These are phyloP conservation scores for Linnemannia exigua DNA, from an alignment of 192 early-diverging fungal genomes.

Conservation along the genomic window DNA sequence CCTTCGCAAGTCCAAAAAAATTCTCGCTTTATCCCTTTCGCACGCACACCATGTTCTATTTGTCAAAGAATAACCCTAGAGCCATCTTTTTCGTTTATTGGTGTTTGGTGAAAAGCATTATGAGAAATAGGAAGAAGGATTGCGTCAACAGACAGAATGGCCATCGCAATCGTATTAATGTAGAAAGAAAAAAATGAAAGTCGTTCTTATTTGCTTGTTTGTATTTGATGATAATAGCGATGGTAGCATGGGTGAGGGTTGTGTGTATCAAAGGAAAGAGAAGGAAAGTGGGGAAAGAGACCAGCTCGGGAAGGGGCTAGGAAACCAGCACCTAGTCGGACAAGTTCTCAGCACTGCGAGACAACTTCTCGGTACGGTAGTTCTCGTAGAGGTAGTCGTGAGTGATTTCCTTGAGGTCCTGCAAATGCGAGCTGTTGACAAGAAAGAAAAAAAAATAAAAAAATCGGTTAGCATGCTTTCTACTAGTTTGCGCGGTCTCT, in stretches of 20 bases:
- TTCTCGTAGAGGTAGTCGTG: slow-evolving; percentile 96
- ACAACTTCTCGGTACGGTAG: slow-evolving; percentile 94
- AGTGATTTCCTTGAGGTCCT: slow-evolving; percentile 98
- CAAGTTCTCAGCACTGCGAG: slow-evolving; percentile 55
- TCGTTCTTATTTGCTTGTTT: slow-evolving; percentile 3
- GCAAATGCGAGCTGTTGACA: slow-evolving; percentile 88
- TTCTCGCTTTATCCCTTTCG: no score
- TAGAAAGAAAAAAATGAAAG: neutral
- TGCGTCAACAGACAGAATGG: neutral
- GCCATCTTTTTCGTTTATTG: neutral
- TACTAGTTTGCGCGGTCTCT: no score
- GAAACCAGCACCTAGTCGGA: slow-evolving; percentile 54
- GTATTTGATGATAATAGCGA: neutral
- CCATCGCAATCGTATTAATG: neutral
- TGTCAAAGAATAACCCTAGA: neutral
- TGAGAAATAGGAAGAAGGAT: neutral
- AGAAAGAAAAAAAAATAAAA: neutral
- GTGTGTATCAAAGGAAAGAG: slow-evolving; percentile 11
- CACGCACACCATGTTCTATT: no score
- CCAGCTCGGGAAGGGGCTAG: slow-evolving; percentile 3
- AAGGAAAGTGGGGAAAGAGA: neutral
- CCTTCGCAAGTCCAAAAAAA: no score
- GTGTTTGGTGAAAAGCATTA: neutral
- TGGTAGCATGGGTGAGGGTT: neutral
- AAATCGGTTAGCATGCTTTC: slow-evolving; percentile 2